Base-by-base conservation (phyloP, 208 protist genomes). In the Acanthamoeba triangularis region DNA sequence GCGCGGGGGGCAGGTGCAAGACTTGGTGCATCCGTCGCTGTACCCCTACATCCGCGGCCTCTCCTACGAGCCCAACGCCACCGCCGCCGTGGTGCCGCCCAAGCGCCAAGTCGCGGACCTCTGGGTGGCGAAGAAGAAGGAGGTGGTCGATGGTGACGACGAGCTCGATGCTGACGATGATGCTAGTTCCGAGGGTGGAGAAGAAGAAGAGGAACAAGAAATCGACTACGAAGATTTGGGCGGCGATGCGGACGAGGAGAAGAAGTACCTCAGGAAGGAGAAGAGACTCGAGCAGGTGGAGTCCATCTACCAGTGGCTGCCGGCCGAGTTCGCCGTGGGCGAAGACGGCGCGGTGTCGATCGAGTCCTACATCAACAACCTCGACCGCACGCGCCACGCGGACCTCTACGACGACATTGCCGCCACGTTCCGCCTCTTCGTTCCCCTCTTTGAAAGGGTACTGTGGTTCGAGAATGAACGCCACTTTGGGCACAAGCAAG, bases 1-100 rank as follows among this genome's bases (percentile, higher is more conserved):
- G n/a, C n/a, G n/a, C n/a, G n/a, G n/a, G n/a, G n/a, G n/a, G 10
- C 67, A 97, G 95, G 96, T 97, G 16, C 95, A 96, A 59, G 96
- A 97, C 90, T 78, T 97, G 37, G 85, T 97, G 52, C 96, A 97
- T 94, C 96, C 96, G 54, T 97, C 96, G 20, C 63, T 97, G 28
- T 97, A 93, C 54, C 96, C 90, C 67, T 96, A 67, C 85, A 92
- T 97, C 37, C 23, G 74, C 35, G 95, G 90, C 18, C 41, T 96
- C 20, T 93, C 93, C 69, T 78, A 41, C 28, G 69, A 78, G 11
- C 69, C 69, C 28, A 11, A 78, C 11, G 47, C 33, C 25, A 33
- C 44, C 69, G 33, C 13, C 10, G 8, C 18, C n/a, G 69, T 8
- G 33, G 28, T 33, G 69, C 4, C 49, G 41, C 13, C 49, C 44